Base-by-base conservation (phyloP, 176 grass and related monocot genomes). In the Dactylis glomerata region DNA sequence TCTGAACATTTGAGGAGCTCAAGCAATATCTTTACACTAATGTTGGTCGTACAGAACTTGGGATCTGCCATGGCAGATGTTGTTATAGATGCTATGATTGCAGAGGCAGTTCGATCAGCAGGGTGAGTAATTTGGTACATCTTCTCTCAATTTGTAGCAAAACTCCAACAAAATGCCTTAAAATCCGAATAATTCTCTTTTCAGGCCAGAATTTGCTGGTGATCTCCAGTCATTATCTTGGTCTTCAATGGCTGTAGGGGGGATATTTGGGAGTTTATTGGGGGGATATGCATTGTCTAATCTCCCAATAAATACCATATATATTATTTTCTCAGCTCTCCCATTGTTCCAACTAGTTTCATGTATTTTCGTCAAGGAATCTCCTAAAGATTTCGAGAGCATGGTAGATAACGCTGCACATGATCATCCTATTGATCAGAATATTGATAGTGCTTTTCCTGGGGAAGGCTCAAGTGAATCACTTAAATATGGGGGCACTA, bases 61-160 rank as follows among this genome's bases (percentile, higher is more conserved):
- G 93, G 93, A 83, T 92, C 80, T 88, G 93, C 93, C 28, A 88
- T 92, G 90, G 88, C 93, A 69, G 93, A 95, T 86, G 93, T 95
- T 82, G 88, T 95, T 84, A 69, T 92, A 84, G 93, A 95, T 82
- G 93, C 93, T 62, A 95, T 95, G 93, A 85, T 95, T 82, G 90
- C 93, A 14, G 93, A 95, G 84, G 88, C 93, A 64, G 88, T 95
- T 90, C 82, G 85, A 23, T 74, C 83, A 46, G 88, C 86, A 16
- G 90, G 71, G 93, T 95, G 79, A 76, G 79, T 78, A 65, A 51
- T 45, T 81, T 74, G 20, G 24, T 34, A 55, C 65, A 13, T 57
- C 62, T 19, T 79, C n/a, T 84, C 3, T 83, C 72, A 79, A 65
- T 19, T 34, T 73, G 84, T 55, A 78, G 8, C 1, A 27, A 44